Conservation (phyloP, 768 basidiomycete genomes). For the Leccinellum rugosiceps region DNA sequence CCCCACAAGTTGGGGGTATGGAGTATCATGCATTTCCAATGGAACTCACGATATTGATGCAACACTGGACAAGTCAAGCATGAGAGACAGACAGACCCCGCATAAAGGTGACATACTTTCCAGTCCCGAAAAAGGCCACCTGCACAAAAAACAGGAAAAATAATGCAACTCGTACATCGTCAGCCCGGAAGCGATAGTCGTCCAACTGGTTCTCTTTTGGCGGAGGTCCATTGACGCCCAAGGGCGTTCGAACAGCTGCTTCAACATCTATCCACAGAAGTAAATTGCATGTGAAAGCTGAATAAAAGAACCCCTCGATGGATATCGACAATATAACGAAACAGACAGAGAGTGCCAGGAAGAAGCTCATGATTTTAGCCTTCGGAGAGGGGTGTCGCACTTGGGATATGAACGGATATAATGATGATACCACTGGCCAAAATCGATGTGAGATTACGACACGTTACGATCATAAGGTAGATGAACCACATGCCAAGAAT, state of each 20-base stretch:
- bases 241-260: slow-evolving; percentile 21
- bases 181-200: slow-evolving; percentile 46
- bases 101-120: slow-evolving; percentile 54
- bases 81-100: background rate
- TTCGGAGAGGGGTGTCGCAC: slow-evolving; percentile 36
- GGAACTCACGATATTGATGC: slow-evolving; percentile 75
- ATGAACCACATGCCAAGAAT: slow-evolving; percentile 49
- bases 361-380: slow-evolving; percentile 57
- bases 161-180: slow-evolving; percentile 70
- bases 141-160: slow-evolving; percentile 88
- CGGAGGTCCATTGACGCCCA: background rate
- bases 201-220: background rate
- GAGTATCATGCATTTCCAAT: background rate
- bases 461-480: background rate
- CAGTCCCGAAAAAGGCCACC: slow-evolving; percentile 81
- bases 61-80: slow-evolving; percentile 43
- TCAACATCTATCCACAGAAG: slow-evolving; percentile 70
- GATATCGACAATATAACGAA: slow-evolving; percentile 82
- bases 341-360: slow-evolving; percentile 69
- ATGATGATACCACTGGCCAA: slow-evolving; percentile 51
- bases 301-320: slow-evolving; percentile 77
- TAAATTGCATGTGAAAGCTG: slow-evolving; percentile 61
- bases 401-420: slow-evolving; percentile 46
- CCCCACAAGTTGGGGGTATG: background rate
- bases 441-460: background rate